Base-by-base conservation (phyloP, 306 rosid species). In the Carpinus viminea region DNA sequence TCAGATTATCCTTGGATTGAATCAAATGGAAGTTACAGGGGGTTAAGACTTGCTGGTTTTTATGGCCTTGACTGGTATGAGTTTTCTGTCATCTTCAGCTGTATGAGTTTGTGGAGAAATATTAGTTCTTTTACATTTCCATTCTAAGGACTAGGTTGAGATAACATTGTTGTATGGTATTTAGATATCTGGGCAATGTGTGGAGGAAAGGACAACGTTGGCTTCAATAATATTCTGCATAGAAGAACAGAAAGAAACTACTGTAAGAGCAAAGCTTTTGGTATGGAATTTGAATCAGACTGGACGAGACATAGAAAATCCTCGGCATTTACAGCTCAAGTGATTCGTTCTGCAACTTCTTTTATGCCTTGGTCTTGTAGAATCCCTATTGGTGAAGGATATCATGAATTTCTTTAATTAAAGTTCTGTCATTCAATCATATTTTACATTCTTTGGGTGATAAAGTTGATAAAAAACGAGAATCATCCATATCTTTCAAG, bases 321-420 rank as follows among this genome's bases (percentile, higher is more conserved):
- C 43, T 89, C 89, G 17, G 88, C 93, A 59, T 90, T 86, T 79
- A 70, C 93, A 16, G 93, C 93, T 83, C 91, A 85, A n/a, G 93
- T 85, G 76, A 87, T 95, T 85, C 93, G 94, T 59, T 79, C 85
- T 54, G 88, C 98, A 8, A 91, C 98, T 56, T 88, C 87, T 78
- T 91, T 89, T 83, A 88, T 87, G 92, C 90, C 92, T 83, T 94
- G 98, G 98, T 91, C 98, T 76, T 86, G 93, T 83, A 89, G 88
- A 90, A 91, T 94, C 71, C 98, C 94, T 41, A 91, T 94, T 21
- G 90, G 90, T 76, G 93, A 92, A 76, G 92, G 88, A 79, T 94
- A 87, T 84, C 88, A 89, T 10, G 98, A 89, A 73, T 81, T 88
- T 85, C 90, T 87, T 47, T 91, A 89, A 72, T 68, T 74, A 24